Percentiles rank a stretch among this genome's conserved stretches.
phyloP scores from a whole-genome alignment of 495 filamentous ascomycete species.

The Podospora bellae-mahoneyi region DNA sequence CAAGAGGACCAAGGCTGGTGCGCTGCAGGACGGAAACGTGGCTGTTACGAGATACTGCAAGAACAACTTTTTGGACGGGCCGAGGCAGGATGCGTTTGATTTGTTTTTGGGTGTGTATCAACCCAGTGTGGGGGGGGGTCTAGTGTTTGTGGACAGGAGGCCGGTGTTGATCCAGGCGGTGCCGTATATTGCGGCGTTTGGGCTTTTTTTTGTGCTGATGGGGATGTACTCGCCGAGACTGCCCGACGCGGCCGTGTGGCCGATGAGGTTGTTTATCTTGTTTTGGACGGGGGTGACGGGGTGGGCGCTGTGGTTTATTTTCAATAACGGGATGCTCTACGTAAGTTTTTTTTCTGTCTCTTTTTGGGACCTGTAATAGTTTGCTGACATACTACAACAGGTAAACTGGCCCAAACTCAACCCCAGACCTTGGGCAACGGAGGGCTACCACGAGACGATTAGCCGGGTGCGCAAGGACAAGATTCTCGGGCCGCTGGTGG shows the following conservation, averaged over 20 bases:
- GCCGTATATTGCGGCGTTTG: constrained; percentile 84
- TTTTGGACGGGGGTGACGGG: constrained; percentile 66
- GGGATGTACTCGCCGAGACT: constrained; percentile 64
- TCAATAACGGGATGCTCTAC: constrained; percentile 82
- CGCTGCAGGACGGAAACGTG: constrained; percentile 76
- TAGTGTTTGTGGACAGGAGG: constrained; percentile 79
- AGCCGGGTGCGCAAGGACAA: constrained; percentile 69
- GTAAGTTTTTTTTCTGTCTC: constrained; percentile 53
- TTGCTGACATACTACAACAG: constrained; percentile 43
- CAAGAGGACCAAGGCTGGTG: constrained; percentile 76
- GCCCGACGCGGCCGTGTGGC: constrained; percentile 68
- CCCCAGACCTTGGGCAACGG: constrained; percentile 73
- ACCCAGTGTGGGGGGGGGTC: constrained; percentile 62
- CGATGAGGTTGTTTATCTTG: constrained; percentile 71
- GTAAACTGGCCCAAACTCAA: constrained; percentile 98
- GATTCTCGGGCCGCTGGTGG: constrained; percentile 68
- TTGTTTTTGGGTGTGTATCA: constrained; percentile 85
- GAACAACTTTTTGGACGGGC: constrained; percentile 92
- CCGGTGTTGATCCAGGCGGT: constrained; percentile 84
- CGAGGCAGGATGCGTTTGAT: constrained; percentile 91
- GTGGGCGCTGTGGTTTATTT: constrained; percentile 72
- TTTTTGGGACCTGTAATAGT: background rate
- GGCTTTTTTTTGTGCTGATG: constrained; percentile 83
- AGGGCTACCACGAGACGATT: constrained; percentile 86
- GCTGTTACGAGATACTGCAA: constrained; percentile 77